Percentiles rank a stretch among this genome's conserved stretches.
Evolutionary conservation across 129 eudicot species (phyloP).

Genomic region (Kitagawia praeruptora): DNA sequence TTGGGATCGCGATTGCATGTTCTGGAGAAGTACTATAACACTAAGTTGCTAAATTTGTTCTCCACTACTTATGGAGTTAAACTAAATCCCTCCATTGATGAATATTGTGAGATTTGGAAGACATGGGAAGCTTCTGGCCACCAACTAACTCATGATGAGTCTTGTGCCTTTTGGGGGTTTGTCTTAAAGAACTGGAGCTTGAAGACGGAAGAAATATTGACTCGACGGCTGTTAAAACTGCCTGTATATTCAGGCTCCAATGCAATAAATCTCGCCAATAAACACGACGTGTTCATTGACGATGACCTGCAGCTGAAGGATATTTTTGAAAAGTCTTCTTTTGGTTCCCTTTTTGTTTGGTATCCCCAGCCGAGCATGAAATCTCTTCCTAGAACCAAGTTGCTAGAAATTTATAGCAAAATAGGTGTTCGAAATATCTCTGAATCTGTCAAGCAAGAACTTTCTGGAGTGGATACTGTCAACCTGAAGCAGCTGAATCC

Average conservation of each 20-base stretch:
- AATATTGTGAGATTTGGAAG: conserved; percentile 45
- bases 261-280: conserved; percentile 24
- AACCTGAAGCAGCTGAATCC: conserved; percentile 6
- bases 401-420: conserved; percentile 30
- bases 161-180: conserved; percentile 47
- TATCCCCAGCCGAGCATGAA: conserved; percentile 29
- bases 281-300: conserved; percentile 36
- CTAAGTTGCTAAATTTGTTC: conserved; percentile 33
- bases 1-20: conserved; percentile 29
- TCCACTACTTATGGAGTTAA: conserved; percentile 25
- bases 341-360: conserved; percentile 40
- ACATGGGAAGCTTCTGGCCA: conserved; percentile 36
- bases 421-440: conserved; percentile 42
- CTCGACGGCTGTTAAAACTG: conserved; percentile 22
- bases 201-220: conserved; percentile 14
- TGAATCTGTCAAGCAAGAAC: conserved; percentile 23
- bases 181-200: conserved; percentile 25
- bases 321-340: conserved; percentile 28
- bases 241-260: conserved; percentile 28
- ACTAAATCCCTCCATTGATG: conserved; percentile 33
- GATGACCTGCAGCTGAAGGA: conserved; percentile 47
- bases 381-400: conserved; percentile 23
- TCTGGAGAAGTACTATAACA: conserved; percentile 26
- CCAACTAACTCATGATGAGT: conserved; percentile 23
- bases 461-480: conserved; percentile 13